Percentiles rank a stretch among this genome's conserved stretches.
These are phyloP conservation scores for Striga asiatica DNA, from an alignment of 257 asterid genomes.

Conservation along the genomic window DNA sequence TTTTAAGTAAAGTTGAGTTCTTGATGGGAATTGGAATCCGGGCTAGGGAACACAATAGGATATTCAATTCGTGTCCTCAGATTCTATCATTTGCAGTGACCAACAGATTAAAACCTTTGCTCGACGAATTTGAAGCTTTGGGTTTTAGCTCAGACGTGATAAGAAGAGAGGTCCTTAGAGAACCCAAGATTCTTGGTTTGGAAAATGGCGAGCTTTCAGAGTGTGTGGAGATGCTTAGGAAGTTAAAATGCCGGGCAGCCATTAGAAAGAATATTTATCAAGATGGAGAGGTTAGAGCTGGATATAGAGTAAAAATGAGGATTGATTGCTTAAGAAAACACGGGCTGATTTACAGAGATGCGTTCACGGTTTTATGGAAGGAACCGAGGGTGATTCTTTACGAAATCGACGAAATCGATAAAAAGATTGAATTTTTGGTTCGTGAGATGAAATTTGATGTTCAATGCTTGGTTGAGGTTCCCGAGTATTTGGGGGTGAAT, in stretches of 20 bases:
- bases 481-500: slow-evolving; percentile 66
- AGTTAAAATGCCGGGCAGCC: slow-evolving; percentile 52
- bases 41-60: slow-evolving; percentile 31
- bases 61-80: slow-evolving; percentile 37
- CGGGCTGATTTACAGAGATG: slow-evolving; percentile 61
- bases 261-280: slow-evolving; percentile 41
- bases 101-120: slow-evolving; percentile 40
- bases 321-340: slow-evolving; percentile 54
- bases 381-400: slow-evolving; percentile 72
- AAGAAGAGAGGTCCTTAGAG: slow-evolving; percentile 40
- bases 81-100: slow-evolving; percentile 39
- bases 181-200: slow-evolving; percentile 57
- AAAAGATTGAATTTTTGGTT: slow-evolving; percentile 55
- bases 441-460: slow-evolving; percentile 44
- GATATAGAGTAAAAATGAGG: slow-evolving; percentile 49
- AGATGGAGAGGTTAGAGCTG: slow-evolving; percentile 54
- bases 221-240: slow-evolving; percentile 53
- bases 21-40: slow-evolving; percentile 40
- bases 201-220: slow-evolving; percentile 76
- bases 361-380: slow-evolving; percentile 64
- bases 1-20: slow-evolving; percentile 31
- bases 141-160: slow-evolving; percentile 46
- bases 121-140: slow-evolving; percentile 52
- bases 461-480: slow-evolving; percentile 52
- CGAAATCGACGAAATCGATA: slow-evolving; percentile 37